Percentiles rank a stretch among this genome's conserved stretches.
These are phyloP conservation scores for Lichtheimia ramosa DNA, from an alignment of 371 early-diverging fungal species.

Conservation along the genomic window DNA sequence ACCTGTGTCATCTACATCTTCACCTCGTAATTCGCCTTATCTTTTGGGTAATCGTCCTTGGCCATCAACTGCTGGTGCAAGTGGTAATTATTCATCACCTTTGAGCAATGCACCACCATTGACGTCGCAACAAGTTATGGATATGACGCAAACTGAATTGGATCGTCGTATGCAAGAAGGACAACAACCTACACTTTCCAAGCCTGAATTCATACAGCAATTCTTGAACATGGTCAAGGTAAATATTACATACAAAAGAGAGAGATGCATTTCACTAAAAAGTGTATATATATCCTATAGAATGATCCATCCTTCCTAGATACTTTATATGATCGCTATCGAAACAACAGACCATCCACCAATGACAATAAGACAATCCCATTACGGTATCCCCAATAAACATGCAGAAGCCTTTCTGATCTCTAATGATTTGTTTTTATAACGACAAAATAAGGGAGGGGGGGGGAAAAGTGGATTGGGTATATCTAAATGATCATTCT, in stretches of 20 bases:
- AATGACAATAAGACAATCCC: no score
- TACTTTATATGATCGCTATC: conserved; percentile 15
- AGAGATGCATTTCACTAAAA: neutral
- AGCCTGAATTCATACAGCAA: conserved; percentile 53
- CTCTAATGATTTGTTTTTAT: no score
- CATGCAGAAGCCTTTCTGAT: no score
- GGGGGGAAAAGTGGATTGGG: no score
- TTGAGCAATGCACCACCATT: conserved; percentile 20
- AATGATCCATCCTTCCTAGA: conserved; percentile 20
- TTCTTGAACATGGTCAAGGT: conserved; percentile 46
- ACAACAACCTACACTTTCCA: conserved; percentile 33
- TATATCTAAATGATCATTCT: no score
- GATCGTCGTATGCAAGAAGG: conserved; percentile 21
- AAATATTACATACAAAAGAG: neutral
- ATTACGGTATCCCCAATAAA: no score
- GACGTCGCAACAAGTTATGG: conserved; percentile 25
- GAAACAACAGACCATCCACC: neutral
- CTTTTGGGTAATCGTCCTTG: conserved; percentile 11
- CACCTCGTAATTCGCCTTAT: conserved; percentile 16
- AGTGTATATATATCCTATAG: conserved; percentile 4
- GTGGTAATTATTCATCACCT: conserved; percentile 5
- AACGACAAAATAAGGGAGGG: no score
- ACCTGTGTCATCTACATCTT: neutral
- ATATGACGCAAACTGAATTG: conserved; percentile 29
- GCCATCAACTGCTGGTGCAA: neutral